Evolutionary conservation across 768 basidiomycete genomes (phyloP).

Genomic region (Auricularia auricula-judae): DNA sequence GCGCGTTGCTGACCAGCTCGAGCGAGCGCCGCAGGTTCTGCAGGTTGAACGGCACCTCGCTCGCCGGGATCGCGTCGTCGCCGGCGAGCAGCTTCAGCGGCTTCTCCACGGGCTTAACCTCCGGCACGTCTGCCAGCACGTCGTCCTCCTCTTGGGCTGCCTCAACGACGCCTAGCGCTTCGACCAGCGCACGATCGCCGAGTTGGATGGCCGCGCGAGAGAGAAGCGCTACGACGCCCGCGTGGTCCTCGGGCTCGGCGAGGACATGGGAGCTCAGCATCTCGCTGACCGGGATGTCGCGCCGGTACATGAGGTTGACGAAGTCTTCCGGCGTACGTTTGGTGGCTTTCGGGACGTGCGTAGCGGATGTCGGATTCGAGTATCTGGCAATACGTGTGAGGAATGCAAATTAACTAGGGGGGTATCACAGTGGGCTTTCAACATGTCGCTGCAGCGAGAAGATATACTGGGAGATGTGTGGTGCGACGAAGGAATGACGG

Average conservation of each 20-base stretch:
- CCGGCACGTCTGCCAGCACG: constrained; percentile 34
- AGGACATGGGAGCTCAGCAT: constrained; percentile 31
- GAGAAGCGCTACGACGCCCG: constrained; percentile 37
- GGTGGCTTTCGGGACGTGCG: constrained; percentile 10
- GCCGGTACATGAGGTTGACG: constrained; percentile 34
- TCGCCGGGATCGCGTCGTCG: constrained; percentile 12
- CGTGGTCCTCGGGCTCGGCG: constrained; percentile 35
- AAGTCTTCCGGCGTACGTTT: constrained; percentile 18
- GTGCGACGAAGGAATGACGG: too few species aligned
- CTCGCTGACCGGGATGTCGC: constrained; percentile 36
- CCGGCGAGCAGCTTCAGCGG: constrained; percentile 9
- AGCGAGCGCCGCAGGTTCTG: constrained; percentile 61
- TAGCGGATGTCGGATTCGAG: constrained; percentile 17
- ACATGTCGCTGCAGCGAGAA: not conserved
- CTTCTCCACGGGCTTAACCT: constrained; percentile 45
- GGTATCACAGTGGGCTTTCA: constrained; percentile 7
- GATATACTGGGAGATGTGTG: too few species aligned
- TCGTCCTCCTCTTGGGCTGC: constrained; percentile 14
- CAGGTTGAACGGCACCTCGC: constrained; percentile 64
- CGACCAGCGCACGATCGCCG: constrained; percentile 37
- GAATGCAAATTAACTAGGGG: too few species aligned
- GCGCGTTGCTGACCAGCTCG: constrained; percentile 47
- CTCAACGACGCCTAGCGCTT: constrained; percentile 47
- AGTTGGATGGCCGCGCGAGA: constrained; percentile 50
- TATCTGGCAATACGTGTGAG: constrained; percentile 24